These are phyloP conservation scores for Wallacemonas sp. DNA, from an alignment of 208 protist genomes.

Conservation along the genomic window DNA sequence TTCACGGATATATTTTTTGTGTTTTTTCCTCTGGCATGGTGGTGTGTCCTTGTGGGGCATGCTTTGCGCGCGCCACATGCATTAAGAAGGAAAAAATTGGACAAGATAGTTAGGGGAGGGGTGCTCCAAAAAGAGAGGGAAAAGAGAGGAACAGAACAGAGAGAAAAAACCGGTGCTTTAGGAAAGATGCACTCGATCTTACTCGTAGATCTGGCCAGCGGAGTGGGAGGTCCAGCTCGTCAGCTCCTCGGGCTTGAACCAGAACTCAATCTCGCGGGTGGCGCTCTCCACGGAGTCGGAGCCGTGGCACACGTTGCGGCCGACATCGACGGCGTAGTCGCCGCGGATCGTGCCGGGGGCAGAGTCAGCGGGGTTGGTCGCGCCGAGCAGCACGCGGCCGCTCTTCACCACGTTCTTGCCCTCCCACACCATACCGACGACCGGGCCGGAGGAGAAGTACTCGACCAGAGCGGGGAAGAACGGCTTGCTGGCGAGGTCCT, in stretches of 20 bases:
- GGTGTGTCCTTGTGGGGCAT: too few relatives aligned
- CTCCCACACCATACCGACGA: conserved; percentile 98
- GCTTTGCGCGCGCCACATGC: too few relatives aligned
- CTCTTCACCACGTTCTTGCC: conserved; percentile 95
- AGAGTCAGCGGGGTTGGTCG: conserved; percentile 94
- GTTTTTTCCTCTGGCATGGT: too few relatives aligned
- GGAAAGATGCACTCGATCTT: conserved; percentile 1
- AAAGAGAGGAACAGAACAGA: neutral
- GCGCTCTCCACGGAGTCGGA: conserved; percentile 94
- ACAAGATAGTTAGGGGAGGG: too few relatives aligned
- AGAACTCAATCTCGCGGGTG: conserved; percentile 95
- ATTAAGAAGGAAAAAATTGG: neutral
- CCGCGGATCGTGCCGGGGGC: conserved; percentile 97
- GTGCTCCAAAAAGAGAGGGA: neutral
- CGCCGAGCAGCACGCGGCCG: conserved; percentile 95
- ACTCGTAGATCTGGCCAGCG: conserved; percentile 87
- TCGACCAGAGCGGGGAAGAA: conserved; percentile 94
- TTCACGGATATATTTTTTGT: too few relatives aligned
- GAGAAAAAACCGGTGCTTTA: too few relatives aligned
- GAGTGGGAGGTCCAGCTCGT: conserved; percentile 79
- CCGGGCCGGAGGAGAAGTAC: conserved; percentile 97
- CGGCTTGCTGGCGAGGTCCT: conserved; percentile 85
- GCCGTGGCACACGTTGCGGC: conserved; percentile 97
- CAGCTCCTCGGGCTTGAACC: conserved; percentile 95
- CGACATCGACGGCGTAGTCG: conserved; percentile 95